Percentiles rank a stretch among this genome's conserved stretches.
Conservation (phyloP, 768 basidiomycete species). For the Russula vinacea region DNA sequence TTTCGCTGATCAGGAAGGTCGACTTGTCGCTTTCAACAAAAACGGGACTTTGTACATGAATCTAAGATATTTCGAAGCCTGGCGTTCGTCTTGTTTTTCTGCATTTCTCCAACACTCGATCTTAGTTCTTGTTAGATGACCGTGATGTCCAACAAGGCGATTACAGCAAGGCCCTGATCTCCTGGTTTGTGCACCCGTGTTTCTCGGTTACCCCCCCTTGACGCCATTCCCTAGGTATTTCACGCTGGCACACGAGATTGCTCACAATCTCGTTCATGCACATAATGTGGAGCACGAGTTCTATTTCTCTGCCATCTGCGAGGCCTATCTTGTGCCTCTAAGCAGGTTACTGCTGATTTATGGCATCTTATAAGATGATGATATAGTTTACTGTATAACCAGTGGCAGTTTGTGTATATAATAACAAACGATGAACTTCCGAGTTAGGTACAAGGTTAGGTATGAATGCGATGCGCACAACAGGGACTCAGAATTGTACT, state of each 20-base stretch:
- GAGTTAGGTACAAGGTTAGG: no score
- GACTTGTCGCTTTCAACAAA: constrained; percentile 90
- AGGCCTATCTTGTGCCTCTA: constrained; percentile 53
- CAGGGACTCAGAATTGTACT: no score
- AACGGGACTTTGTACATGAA: constrained; percentile 87
- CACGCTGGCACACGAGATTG: constrained; percentile 88
- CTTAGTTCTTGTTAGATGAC: constrained; percentile 54
- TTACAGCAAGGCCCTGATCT: constrained; percentile 64
- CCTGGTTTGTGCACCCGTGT: constrained; percentile 56
- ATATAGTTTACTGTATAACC: background rate
- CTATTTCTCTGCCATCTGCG: constrained; percentile 88
- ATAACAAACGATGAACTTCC: no score
- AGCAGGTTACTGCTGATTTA: constrained; percentile 5
- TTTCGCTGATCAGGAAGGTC: constrained; percentile 79
- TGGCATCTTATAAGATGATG: background rate
- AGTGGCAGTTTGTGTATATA: constrained; percentile 2
- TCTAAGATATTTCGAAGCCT: constrained; percentile 76
- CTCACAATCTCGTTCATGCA: constrained; percentile 81
- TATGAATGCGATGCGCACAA: no score
- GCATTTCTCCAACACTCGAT: background rate
- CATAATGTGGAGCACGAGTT: constrained; percentile 95
- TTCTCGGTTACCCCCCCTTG: background rate
- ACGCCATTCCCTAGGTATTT: constrained; percentile 61
- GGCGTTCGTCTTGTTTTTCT: constrained; percentile 61
- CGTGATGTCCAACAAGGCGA: constrained; percentile 54